Evolutionary conservation across 352 stramenopile species (phyloP), one percentile per base, ranked within the genome.

Genomic region (Globisporangium yorkense): DNA sequence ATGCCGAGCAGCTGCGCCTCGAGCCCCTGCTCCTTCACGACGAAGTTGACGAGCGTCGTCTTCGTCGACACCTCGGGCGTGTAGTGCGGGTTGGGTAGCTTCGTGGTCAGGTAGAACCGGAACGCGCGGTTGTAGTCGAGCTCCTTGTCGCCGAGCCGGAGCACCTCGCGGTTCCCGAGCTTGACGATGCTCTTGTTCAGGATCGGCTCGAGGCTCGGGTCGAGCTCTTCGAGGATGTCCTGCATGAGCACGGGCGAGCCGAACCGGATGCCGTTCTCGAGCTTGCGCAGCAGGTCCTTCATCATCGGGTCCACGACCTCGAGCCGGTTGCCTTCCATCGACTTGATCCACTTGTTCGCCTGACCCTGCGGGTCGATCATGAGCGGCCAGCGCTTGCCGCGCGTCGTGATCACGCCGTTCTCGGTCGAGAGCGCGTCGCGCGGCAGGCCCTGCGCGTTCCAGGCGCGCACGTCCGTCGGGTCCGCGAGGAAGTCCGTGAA

Each of bases 311-410:
- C 94, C 6, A 98, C 87, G 4, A 98, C 84, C 47, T 96, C 84
- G 4, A 98, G 75, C 0, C 74, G 74, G 7, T 52, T 72, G 5
- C 88, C 89, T 62, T 98, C 87, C 82, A 98, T 96, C 3, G 92
- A 91, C 60, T 96, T 96, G 61, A 98, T 97, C 96, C 96, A 98
- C 58, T 97, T 97, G 65, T 98, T 99, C 9, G 91, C 96, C 57
- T 98, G 96, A 0, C 88, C 91, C 62, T 98, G 92, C 18, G 96
- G 96, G 49, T 98, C 96, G 52, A 98, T 98, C 94, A 98, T 98
- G 8, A 98, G 79, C n/a, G 95, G 95, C 95, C 95, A 98, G 1
- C 95, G 75, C 51, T 93, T 94, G 13, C 92, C 89, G 39, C 89
- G 76, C 3, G 91, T 98, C 21, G 96, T 96, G 61, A 98, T 97